phyloP scores from a whole-genome alignment of 805 yeast species.

The Wickerhamiella alocasiicola region DNA sequence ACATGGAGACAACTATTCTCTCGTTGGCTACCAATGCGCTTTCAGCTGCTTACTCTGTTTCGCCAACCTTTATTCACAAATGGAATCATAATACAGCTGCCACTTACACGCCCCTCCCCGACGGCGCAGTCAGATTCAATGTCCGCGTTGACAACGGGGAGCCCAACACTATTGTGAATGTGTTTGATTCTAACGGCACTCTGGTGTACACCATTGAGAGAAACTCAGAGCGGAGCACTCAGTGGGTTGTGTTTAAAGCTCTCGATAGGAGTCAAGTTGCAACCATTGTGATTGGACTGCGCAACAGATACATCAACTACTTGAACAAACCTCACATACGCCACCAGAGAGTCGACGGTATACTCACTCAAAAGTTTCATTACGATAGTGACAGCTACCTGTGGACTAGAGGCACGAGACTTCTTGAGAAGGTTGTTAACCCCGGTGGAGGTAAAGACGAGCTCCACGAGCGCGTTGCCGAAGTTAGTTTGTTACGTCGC shows the following conservation, averaged over 20 bases:
- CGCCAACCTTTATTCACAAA: constrained; percentile 8
- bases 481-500: constrained; percentile 44
- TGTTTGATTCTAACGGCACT: constrained; percentile 35
- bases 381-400: constrained; percentile 42
- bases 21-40: background rate
- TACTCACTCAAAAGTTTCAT: constrained; percentile 28
- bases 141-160: constrained; percentile 35
- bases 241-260: constrained; percentile 39
- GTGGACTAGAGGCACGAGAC: constrained; percentile 44
- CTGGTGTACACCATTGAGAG: constrained; percentile 41
- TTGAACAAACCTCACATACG: constrained; percentile 6
- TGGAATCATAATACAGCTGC: constrained; percentile 3
- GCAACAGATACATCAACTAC: constrained; percentile 2
- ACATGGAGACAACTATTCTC: constrained; percentile 4
- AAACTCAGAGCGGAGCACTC: constrained; percentile 35
- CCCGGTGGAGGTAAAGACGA: constrained; percentile 49
- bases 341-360: constrained; percentile 6
- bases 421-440: constrained; percentile 35
- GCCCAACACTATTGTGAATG: constrained; percentile 36
- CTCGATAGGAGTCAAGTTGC: constrained; percentile 41
- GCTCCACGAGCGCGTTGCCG: constrained; percentile 40
- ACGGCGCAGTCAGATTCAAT: constrained; percentile 22
- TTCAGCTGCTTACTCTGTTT: background rate
- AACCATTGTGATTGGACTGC: constrained; percentile 29
- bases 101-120: background rate